Evolutionary conservation across 2,329 filamentous ascomycete genomes (phyloP).

Genomic region (Malbranchea zuffiana): DNA sequence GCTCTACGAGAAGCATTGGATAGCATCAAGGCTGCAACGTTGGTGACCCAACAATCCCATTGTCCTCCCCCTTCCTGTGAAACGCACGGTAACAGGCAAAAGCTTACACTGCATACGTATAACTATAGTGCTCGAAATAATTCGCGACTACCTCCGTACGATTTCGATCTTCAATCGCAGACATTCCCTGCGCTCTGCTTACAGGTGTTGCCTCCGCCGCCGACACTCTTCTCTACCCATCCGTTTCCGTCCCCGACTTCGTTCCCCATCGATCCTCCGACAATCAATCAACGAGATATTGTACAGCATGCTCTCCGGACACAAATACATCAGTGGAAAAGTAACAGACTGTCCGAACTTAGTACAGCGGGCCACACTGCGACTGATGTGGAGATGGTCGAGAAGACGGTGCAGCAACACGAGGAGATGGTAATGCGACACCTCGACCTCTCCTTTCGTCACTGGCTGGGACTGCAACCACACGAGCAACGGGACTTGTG

Average conservation of each 20-base stretch:
- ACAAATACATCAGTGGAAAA: slow-evolving; percentile 57
- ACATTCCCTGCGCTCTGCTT: slow-evolving; percentile 79
- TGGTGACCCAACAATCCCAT: slow-evolving; percentile 24
- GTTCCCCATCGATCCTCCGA: slow-evolving; percentile 70
- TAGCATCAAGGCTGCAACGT: slow-evolving; percentile 75
- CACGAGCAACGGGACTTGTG: slow-evolving; percentile 41
- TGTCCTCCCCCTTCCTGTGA: not conserved
- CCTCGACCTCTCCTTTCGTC: slow-evolving; percentile 61
- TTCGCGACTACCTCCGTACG: slow-evolving; percentile 43
- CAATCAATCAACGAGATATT: slow-evolving; percentile 60
- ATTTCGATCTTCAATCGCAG: slow-evolving; percentile 75
- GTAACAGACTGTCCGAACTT: slow-evolving; percentile 35
- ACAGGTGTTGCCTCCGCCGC: slow-evolving; percentile 66
- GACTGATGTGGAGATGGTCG: slow-evolving; percentile 16
- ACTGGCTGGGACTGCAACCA: slow-evolving; percentile 57
- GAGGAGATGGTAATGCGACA: slow-evolving; percentile 64
- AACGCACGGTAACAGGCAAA: not conserved
- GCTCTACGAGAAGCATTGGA: slow-evolving; percentile 73
- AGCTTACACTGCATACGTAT: slow-evolving; percentile 1
- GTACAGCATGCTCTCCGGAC: slow-evolving; percentile 56
- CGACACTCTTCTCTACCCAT: slow-evolving; percentile 69
- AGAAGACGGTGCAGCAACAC: slow-evolving; percentile 46
- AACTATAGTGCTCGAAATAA: slow-evolving; percentile 33
- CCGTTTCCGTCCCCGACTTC: slow-evolving; percentile 68
- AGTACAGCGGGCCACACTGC: slow-evolving; percentile 11